phyloP scores from a whole-genome alignment of 495 filamentous ascomycete species.

The Lophiostoma macrostomum region DNA sequence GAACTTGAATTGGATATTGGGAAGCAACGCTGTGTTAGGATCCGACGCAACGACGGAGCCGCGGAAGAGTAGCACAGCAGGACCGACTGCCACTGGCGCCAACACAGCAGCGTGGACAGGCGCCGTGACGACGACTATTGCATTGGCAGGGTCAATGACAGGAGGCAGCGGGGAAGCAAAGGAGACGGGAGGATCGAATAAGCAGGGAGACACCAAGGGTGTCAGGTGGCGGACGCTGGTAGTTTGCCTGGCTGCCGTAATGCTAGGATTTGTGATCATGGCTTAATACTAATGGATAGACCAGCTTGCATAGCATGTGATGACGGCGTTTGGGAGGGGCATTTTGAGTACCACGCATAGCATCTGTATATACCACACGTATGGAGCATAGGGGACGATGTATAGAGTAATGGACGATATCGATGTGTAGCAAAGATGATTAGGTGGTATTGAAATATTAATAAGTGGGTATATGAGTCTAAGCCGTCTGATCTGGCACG shows the following conservation, averaged over 20 bases:
- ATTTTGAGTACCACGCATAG: not conserved
- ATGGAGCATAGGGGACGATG: too few relatives aligned
- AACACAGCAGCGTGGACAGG: slow-evolving; percentile 4
- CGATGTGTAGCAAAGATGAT: too few relatives aligned
- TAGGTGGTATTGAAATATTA: too few relatives aligned
- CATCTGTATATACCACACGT: too few relatives aligned
- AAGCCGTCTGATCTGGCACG: too few relatives aligned
- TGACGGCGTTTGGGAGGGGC: too few relatives aligned
- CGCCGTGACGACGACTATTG: slow-evolving; percentile 16
- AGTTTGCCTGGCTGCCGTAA: not conserved
- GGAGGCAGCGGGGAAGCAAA: not conserved
- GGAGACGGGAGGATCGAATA: slow-evolving; percentile 6
- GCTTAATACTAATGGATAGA: not conserved
- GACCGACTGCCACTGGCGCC: not conserved
- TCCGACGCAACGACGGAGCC: not conserved
- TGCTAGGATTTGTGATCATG: not conserved
- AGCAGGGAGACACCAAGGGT: not conserved
- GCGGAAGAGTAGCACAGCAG: slow-evolving; percentile 11
- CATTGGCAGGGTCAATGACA: not conserved
- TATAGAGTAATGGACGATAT: too few relatives aligned
- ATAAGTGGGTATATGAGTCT: too few relatives aligned
- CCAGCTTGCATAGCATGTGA: too few relatives aligned
- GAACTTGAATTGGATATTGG: slow-evolving; percentile 29
- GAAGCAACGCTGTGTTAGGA: slow-evolving; percentile 17
- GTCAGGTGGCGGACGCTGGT: not conserved